Evolutionary conservation across 1,139 yeast genomes (phyloP).

Genomic region (Candida tropicalis): DNA sequence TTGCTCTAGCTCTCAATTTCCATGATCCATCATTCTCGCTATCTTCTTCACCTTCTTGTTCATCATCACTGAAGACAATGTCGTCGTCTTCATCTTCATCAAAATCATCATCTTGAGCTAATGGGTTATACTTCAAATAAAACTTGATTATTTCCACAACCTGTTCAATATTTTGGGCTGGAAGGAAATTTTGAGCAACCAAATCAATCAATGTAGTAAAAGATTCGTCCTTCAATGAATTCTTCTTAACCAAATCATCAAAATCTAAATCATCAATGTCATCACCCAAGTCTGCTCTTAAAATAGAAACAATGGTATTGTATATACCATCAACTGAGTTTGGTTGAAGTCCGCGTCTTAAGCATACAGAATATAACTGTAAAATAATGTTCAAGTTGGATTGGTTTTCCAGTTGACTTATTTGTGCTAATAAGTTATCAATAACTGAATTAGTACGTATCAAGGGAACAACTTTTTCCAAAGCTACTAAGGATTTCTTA

Average conservation of each 20-base stretch:
- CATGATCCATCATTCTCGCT: slow-evolving; percentile 64
- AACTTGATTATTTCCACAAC: slow-evolving; percentile 23
- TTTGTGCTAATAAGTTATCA: slow-evolving; percentile 15
- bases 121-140: slow-evolving; percentile 63
- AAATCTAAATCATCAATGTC: slow-evolving; percentile 47
- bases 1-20: slow-evolving; percentile 64
- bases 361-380: slow-evolving; percentile 17
- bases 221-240: slow-evolving; percentile 49
- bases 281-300: slow-evolving; percentile 9
- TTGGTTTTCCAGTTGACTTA: background rate
- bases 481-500: slow-evolving; percentile 57
- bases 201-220: slow-evolving; percentile 43
- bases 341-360: slow-evolving; percentile 16
- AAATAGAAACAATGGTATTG: slow-evolving; percentile 7
- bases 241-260: slow-evolving; percentile 37
- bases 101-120: slow-evolving; percentile 37
- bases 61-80: slow-evolving; percentile 44
- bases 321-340: slow-evolving; percentile 9
- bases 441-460: slow-evolving; percentile 21
- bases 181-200: slow-evolving; percentile 15
- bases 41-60: slow-evolving; percentile 30
- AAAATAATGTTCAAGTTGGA: slow-evolving; percentile 14
- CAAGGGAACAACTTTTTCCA: slow-evolving; percentile 49
- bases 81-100: slow-evolving; percentile 49
- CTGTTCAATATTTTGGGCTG: slow-evolving; percentile 15